A percentile compares a stretch with the other conserved stretches of the same genome.
These are phyloP conservation scores for Boletales sp. DNA, from an alignment of 768 basidiomycete species.

Conservation along the genomic window DNA sequence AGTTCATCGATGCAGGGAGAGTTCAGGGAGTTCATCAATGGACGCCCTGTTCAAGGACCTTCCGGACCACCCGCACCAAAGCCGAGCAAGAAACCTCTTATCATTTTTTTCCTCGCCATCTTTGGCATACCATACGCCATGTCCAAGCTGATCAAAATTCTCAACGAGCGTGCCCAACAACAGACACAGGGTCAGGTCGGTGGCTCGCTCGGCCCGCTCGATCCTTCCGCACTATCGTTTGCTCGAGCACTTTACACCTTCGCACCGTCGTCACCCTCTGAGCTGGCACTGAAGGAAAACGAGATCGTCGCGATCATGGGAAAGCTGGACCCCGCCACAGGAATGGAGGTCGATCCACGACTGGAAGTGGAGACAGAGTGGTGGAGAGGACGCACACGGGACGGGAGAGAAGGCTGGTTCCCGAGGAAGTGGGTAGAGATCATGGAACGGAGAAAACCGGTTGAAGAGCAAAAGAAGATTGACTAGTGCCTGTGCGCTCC, in stretches of 20 bases:
- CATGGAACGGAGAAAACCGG: constrained; percentile 44
- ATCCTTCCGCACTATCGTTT: constrained; percentile 80
- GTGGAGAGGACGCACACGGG: constrained; percentile 93
- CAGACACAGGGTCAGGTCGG: constrained; percentile 39
- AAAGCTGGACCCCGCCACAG: constrained; percentile 68
- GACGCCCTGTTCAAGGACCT: constrained; percentile 54
- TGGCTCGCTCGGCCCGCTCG: constrained; percentile 49
- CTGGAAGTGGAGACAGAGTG: constrained; percentile 67
- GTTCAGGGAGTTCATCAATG: constrained; percentile 74
- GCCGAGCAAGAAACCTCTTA: constrained; percentile 83
- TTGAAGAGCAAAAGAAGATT: constrained; percentile 38
- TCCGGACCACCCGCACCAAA: constrained; percentile 42
- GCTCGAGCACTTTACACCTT: constrained; percentile 82
- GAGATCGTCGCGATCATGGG: constrained; percentile 92
- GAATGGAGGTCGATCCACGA: constrained; percentile 63
- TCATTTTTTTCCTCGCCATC: constrained; percentile 91
- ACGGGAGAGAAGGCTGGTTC: constrained; percentile 94
- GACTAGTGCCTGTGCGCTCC: constrained; percentile 23
- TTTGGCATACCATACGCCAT: constrained; percentile 93
- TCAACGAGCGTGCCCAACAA: constrained; percentile 59
- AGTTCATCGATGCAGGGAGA: constrained; percentile 52
- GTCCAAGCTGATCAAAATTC: constrained; percentile 79
- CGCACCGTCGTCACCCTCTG: constrained; percentile 65
- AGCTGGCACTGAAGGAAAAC: constrained; percentile 79
- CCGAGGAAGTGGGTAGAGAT: constrained; percentile 85